Evolutionary conservation across 1,284 basidiomycete genomes (phyloP), one percentile per base, ranked within the genome.

Genomic region (Rhodotorula mucilaginosa): DNA sequence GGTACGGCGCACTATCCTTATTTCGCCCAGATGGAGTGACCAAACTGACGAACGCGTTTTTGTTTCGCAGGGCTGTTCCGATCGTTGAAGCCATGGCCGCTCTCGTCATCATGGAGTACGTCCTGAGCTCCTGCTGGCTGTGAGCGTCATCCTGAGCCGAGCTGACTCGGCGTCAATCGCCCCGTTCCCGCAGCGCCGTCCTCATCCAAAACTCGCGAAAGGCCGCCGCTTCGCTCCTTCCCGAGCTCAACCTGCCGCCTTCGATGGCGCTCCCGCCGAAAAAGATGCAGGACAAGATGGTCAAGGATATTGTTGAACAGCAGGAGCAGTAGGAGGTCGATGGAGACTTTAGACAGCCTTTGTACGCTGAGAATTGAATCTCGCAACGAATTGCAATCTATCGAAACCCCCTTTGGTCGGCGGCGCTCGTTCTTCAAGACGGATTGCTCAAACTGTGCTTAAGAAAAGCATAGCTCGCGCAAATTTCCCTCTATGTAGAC

Each of bases 51-150:
- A 48, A 19, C 1, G n/a, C 8, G 16, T 13, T 29, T 31, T 19
- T 8, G 2, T 39, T 4, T 21, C 12, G 26, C 65, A 79, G 86
- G 57, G 97, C 97, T 13, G 93, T 99, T 34, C 95, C 97, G 57
- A 99, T 99, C 79, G 95, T 99, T 46, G 97, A 99, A 84, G 89
- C 93, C 1, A 99, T 99, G 97, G 93, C 96, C 1, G 90, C 91
- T 29, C 85, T 99, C 58, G 95, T 97, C 72, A 86, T 97, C 78
- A 94, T 99, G 90, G 97, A 99, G 84, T 85, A 70, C 76, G 83
- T 82, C 23, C 58, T 31, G 23, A 1, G 47, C 26, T 19, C 1
- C 61, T 44, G 47, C 51, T 39, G n/a, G 19, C 47, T 39, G 46
- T 16, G 6, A 51, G 16, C 7, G 2, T 44, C 31, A 49, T 16